Base-by-base conservation (phyloP, 2,329 filamentous ascomycete genomes). In the Xylariaceae sp. region DNA sequence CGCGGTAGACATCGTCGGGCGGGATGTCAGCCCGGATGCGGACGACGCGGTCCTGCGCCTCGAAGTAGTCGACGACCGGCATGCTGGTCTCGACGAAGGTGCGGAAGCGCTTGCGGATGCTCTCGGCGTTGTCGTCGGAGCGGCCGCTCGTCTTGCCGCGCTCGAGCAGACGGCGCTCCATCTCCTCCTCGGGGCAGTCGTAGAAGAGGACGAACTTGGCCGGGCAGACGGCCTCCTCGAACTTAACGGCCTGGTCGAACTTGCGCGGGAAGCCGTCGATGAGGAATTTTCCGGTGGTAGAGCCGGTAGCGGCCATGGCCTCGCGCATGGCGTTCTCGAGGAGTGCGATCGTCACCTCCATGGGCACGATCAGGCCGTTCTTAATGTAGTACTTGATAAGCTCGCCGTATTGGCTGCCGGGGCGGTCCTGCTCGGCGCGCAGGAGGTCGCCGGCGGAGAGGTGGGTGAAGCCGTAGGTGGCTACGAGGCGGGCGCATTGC, bases 1-100 rank as follows among this genome's bases (percentile, higher is more conserved):
- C 77, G 65, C 72, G 71, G 69, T 82, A 85, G 53, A 88, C 85
- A 34, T 72, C 81, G 34, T 90, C 86, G 2, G 90, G 87, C 6
- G 76, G 69, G 49, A 84, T 82, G 30, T 86, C 88, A 35, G 92
- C 90, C 68, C 87, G 80, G 50, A 97, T 82, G 77, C 87, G 89
- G 73, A 96, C 84, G 13, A 97, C 91, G 72, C 87, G 87, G 68
- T 84, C 86, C 76, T 92, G 80, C 69, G 80, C 80, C 71, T 88
- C 86, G 74, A 89, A 97, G 73, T 90, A 85, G 67, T 96, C 83
- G 57, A 99, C 91, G 51, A 97, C 94, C 30, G 94, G 94, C 93
- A 97, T 97, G 77, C 91, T 96, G 1, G 92, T 96, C 76, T 97
- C 92, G 68, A 95, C 80, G 72, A 97, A 99, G 3, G 88, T 92